Percentiles rank a stretch among this genome's conserved stretches.
These are phyloP conservation scores for Arbutus unedo DNA, from an alignment of 148 eudicot species.

Conservation along the genomic window DNA sequence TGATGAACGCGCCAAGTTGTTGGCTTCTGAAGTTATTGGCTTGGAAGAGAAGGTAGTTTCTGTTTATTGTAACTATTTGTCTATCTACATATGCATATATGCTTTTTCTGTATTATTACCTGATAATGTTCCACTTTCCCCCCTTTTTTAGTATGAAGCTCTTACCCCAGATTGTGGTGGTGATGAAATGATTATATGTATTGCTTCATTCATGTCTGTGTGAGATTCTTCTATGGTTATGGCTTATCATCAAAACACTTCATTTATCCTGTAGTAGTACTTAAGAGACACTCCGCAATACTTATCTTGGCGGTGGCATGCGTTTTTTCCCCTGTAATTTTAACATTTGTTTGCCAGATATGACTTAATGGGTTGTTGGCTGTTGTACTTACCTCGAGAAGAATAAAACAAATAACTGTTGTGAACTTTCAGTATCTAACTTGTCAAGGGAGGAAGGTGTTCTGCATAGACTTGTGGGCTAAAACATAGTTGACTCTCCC, in stretches of 20 bases:
- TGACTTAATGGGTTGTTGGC: neutral
- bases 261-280: neutral
- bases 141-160: neutral
- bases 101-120: neutral
- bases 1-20: slow-evolving; percentile 92
- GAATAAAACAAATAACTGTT: neutral
- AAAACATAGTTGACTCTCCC: neutral
- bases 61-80: neutral
- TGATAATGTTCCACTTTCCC: neutral
- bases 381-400: neutral
- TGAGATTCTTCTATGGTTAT: neutral
- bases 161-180: neutral
- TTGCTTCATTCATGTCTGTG: neutral
- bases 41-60: slow-evolving; percentile 90
- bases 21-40: slow-evolving; percentile 96
- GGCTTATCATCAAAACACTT: neutral
- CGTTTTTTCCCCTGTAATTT: neutral
- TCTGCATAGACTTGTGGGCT: neutral
- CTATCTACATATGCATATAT: neutral
- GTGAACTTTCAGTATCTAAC: neutral
- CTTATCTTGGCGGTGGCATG: neutral
- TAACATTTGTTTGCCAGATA: neutral
- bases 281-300: neutral
- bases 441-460: neutral
- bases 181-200: neutral